A percentile compares a stretch with the other conserved stretches of the same genome.
Conservation (phyloP, 345 rosid species). For the Citrus australasica region DNA sequence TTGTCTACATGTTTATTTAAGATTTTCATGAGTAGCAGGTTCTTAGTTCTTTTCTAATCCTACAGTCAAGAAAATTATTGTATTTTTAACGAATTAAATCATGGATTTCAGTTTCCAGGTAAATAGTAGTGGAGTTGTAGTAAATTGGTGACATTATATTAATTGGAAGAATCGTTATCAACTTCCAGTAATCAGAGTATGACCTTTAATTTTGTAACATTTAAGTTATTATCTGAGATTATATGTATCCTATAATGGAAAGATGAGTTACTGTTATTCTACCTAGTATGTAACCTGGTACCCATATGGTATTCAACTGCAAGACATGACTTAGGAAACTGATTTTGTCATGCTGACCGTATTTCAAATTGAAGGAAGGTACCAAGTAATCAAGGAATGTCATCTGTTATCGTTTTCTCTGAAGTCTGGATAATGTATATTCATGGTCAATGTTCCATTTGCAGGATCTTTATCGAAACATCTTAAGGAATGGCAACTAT, state of each 20-base stretch:
- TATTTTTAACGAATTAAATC: neutral
- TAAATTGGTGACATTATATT: neutral
- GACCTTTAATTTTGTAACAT: too few relatives aligned
- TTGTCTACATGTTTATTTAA: neutral
- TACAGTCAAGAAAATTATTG: neutral
- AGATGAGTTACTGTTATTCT: neutral
- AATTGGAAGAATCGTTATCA: neutral
- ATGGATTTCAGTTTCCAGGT: neutral
- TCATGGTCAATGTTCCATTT: conserved; percentile 4
- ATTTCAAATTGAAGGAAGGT: neutral
- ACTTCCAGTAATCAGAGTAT: neutral
- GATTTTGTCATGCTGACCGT: neutral
- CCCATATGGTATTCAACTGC: neutral
- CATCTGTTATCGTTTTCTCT: neutral
- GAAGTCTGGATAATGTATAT: neutral
- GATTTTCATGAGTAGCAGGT: neutral
- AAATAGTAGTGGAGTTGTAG: neutral
- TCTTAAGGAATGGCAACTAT: conserved; percentile 53
- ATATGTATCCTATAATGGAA: neutral
- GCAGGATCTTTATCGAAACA: conserved; percentile 79
- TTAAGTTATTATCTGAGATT: neutral
- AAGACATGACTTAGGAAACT: neutral
- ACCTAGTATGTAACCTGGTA: neutral
- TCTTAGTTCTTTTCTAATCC: neutral
- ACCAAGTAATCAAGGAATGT: neutral